Evolutionary conservation across 129 eudicot species (phyloP).

Genomic region (Artemisia tridentata): DNA sequence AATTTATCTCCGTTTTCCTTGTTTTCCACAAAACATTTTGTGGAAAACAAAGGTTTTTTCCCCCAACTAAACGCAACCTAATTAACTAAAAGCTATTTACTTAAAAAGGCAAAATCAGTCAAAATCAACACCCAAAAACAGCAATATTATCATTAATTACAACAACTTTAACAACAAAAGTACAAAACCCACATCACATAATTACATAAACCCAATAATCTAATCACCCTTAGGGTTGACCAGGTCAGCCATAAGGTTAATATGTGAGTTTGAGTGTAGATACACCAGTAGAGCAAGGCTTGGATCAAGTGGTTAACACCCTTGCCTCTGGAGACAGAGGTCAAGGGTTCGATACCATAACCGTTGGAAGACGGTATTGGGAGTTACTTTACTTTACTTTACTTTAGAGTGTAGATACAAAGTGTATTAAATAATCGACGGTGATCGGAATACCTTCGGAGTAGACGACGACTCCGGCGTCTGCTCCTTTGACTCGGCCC

Average conservation of each 20-base stretch:
- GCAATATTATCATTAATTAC: conserved; percentile 21
- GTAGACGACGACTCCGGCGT: conserved; percentile 39
- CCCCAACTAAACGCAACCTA: too few relatives aligned
- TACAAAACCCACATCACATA: not conserved
- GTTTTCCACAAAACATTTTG: too few relatives aligned
- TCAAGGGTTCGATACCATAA: too few relatives aligned
- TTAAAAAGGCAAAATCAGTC: conserved; percentile 11
- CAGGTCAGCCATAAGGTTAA: conserved; percentile 1
- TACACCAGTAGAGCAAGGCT: not conserved
- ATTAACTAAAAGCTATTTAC: conserved; percentile 10
- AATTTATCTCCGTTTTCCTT: too few relatives aligned
- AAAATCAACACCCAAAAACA: conserved; percentile 14
- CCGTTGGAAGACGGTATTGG: too few relatives aligned
- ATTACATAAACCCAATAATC: conserved; percentile 20
- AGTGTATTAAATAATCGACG: not conserved
- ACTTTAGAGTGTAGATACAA: too few relatives aligned
- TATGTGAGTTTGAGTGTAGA: conserved; percentile 21
- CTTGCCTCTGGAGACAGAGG: too few relatives aligned
- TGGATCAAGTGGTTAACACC: too few relatives aligned
- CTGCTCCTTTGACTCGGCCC: conserved; percentile 25
- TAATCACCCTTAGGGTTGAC: conserved; percentile 14
- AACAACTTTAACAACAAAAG: conserved; percentile 14
- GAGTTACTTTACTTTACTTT: too few relatives aligned
- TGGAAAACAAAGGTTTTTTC: too few relatives aligned
- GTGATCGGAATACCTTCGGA: conserved; percentile 31